A percentile compares a stretch with the other conserved stretches of the same genome.
Conservation (phyloP, 179 eudicot genomes). For the Heliamphora pulchella region DNA sequence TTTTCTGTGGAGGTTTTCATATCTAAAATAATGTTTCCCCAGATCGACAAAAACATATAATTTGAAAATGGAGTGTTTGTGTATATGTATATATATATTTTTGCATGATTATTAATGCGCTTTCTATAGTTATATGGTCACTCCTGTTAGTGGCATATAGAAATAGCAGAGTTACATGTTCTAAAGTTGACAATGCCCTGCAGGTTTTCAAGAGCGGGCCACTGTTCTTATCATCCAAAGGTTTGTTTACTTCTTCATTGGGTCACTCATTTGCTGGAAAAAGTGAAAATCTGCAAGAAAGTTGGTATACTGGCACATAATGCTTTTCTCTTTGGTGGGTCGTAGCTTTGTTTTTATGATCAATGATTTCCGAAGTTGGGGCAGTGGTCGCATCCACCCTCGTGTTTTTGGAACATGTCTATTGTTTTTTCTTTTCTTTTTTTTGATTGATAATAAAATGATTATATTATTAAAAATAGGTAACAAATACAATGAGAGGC, state of each 20-base stretch:
- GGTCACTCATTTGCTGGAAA: background rate
- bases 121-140: background rate
- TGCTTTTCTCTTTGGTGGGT: background rate
- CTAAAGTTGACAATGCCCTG: slow-evolving; percentile 21
- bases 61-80: background rate
- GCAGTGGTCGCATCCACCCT: background rate
- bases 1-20: background rate
- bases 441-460: no score
- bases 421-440: background rate
- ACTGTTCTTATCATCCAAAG: slow-evolving; percentile 83
- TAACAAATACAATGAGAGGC: no score
- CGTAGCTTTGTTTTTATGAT: background rate
- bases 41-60: background rate
- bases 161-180: background rate
- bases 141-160: background rate
- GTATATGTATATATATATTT: no score
- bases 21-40: background rate
- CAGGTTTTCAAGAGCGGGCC: slow-evolving; percentile 93
- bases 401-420: background rate
- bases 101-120: background rate
- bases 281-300: background rate
- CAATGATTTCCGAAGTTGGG: background rate
- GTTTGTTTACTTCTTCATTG: slow-evolving; percentile 32
- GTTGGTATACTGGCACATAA: background rate
- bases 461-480: no score